Base-by-base conservation (phyloP, 805 yeast species). In the Candida ovalis region DNA sequence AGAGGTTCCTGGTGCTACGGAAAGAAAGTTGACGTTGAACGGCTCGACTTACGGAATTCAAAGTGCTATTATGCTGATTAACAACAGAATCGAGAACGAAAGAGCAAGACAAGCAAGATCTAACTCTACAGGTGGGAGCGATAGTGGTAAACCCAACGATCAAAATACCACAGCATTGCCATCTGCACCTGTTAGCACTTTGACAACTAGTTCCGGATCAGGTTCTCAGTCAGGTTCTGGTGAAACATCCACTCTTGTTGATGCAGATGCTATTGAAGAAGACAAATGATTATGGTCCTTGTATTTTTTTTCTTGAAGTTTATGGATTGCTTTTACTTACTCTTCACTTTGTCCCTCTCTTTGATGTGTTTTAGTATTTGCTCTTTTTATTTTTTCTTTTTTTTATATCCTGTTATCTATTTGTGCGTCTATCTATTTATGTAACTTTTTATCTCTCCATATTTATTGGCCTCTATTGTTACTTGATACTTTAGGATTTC, bases 21-120 rank as follows among this genome's bases (percentile, higher is more conserved):
- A 84, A 55, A 71, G 95, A 54, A 79, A 77, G 56, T 70, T 88
- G 51, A 80, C 86, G 1, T 71, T 89, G 45, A 79, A 80, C 22
- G 96, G 96, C 3, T 70, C 84, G 0, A 71, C 81, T 13, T 76
- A 73, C 56, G 81, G 87, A 4, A 84, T 86, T 51, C 88, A 86
- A 61, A 79, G 80, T 51, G 94, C 95, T 0, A 78, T 84, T 18
- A 77, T 76, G 64, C 68, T 87, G 65, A 84, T 87, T 41, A 84
- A 86, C 62, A 84, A 82, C 62, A 80, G 84, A 58, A 83, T 87
- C 43, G 85, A 78, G 60, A 75, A 77, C 42, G 91, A 85, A 66
- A 81, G 75, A 66, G 53, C 57, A 41, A 56, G 68, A 51, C 62
- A 66, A 42, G 59, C 58, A 45, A 50, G 67, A 41, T 62, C 60